These are phyloP conservation scores for Lyophyllum semitale DNA, from an alignment of 768 basidiomycete genomes.

Conservation along the genomic window DNA sequence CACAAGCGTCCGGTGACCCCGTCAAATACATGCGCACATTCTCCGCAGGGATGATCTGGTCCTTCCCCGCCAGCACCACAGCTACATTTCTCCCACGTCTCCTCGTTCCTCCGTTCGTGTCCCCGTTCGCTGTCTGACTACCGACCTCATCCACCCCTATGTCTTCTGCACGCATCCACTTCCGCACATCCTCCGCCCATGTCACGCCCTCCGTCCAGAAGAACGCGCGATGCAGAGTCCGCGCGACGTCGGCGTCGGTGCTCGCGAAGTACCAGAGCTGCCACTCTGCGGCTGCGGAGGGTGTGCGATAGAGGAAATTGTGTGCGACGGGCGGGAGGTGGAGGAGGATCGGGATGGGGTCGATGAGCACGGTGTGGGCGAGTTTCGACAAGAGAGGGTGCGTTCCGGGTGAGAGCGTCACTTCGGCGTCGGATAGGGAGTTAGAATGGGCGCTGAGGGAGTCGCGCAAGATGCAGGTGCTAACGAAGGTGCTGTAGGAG, in stretches of 20 bases:
- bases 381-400: constrained; percentile 33
- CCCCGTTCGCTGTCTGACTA: background rate
- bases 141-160: background rate
- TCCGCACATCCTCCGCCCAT: constrained; percentile 57
- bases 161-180: constrained; percentile 19
- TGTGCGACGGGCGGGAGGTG: constrained; percentile 63
- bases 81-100: constrained; percentile 28
- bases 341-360: constrained; percentile 67
- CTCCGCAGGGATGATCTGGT: constrained; percentile 42
- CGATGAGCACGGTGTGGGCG: constrained; percentile 51
- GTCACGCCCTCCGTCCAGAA: constrained; percentile 67
- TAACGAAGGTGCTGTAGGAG: constrained; percentile 64
- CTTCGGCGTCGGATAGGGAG: background rate
- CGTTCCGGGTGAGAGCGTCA: constrained; percentile 11
- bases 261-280: constrained; percentile 70
- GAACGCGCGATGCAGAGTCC: constrained; percentile 59
- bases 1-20: constrained; percentile 20
- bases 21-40: constrained; percentile 38
- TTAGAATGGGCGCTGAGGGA: constrained; percentile 15
- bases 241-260: constrained; percentile 62
- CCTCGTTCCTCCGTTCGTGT: background rate
- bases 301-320: constrained; percentile 68
- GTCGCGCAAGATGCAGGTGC: constrained; percentile 54
- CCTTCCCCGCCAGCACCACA: constrained; percentile 36
- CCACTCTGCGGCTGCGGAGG: constrained; percentile 47